Conservation (phyloP, 192 early-diverging fungal species). For the Gaertneriomyces sp. region DNA sequence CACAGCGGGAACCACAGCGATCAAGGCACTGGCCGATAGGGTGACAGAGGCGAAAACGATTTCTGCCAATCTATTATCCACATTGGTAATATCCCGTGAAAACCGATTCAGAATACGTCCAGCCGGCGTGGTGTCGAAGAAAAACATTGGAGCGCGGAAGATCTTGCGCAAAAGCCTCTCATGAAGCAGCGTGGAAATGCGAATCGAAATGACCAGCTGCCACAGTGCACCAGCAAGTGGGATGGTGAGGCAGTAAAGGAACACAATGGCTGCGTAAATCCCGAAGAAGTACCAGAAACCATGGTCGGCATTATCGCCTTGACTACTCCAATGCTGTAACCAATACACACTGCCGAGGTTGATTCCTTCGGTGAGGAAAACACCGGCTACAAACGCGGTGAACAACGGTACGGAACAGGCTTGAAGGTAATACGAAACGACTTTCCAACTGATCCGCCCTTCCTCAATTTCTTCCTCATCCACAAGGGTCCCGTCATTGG, state of each 20-base stretch:
- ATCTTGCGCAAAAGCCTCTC: constrained; percentile 54
- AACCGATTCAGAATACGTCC: constrained; percentile 38
- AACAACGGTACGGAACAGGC: constrained; percentile 20
- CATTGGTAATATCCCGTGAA: constrained; percentile 34
- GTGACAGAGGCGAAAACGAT: constrained; percentile 2
- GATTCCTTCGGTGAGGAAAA: constrained; percentile 21
- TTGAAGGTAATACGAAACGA: constrained; percentile 13
- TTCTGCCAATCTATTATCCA: constrained; percentile 62
- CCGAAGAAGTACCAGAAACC: constrained; percentile 4
- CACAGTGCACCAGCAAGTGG: constrained; percentile 20
- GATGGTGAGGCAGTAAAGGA: constrained; percentile 45
- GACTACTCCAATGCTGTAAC: constrained; percentile 15
- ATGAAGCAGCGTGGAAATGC: constrained; percentile 64
- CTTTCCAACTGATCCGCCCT: constrained; percentile 7
- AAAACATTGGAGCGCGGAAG: constrained; percentile 39
- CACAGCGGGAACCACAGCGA: no score
- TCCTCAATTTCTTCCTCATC: constrained; percentile 12
- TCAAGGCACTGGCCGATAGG: no score
- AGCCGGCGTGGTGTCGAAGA: constrained; percentile 69
- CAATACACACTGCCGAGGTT: constrained; percentile 24
- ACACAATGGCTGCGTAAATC: constrained; percentile 10
- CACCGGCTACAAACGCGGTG: constrained; percentile 4
- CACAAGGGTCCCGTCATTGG: constrained; percentile 7
- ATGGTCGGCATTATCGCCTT: constrained; percentile 21
- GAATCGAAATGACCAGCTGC: constrained; percentile 51